Percentiles rank a stretch among this genome's conserved stretches.
phyloP scores from a whole-genome alignment of 1,139 yeast species.

The Kodamaea arcana region DNA sequence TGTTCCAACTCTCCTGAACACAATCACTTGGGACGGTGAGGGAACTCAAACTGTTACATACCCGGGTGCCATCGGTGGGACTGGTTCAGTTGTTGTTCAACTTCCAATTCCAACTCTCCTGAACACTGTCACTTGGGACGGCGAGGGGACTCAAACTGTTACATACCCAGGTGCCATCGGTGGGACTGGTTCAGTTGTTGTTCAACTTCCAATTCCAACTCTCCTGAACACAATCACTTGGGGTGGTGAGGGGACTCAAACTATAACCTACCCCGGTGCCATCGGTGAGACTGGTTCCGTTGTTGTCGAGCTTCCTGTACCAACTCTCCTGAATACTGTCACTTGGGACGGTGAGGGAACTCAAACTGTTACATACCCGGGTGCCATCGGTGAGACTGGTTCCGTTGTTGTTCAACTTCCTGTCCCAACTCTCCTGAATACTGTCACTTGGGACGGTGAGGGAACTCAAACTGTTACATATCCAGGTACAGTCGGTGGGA shows the following conservation, averaged over 20 bases:
- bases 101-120: conserved; percentile 10
- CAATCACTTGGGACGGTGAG: no score
- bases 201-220: conserved; percentile 10
- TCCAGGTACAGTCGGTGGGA: conserved; percentile 4
- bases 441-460: conserved; percentile 8
- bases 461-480: conserved; percentile 2
- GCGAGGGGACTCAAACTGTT: conserved; percentile 4
- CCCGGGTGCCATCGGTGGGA: conserved; percentile 8
- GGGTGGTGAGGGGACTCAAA: conserved; percentile 7
- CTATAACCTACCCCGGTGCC: conserved; percentile 7
- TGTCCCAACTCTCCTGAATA: conserved; percentile 3
- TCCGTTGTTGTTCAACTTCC: conserved; percentile 13
- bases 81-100: conserved; percentile 9
- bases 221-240: conserved; percentile 9
- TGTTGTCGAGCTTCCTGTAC: conserved; percentile 7
- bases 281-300: conserved; percentile 8
- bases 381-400: conserved; percentile 9
- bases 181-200: no score
- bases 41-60: no score
- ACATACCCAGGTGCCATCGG: conserved; percentile 6
- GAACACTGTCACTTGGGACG: conserved; percentile 10
- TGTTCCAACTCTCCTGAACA: conserved; percentile 11
- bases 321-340: conserved; percentile 9
- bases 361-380: conserved; percentile 10
- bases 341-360: conserved; percentile 10